These are phyloP conservation scores for Aureobasidium sp. DNA, from an alignment of 2,329 filamentous ascomycete species.

Conservation along the genomic window DNA sequence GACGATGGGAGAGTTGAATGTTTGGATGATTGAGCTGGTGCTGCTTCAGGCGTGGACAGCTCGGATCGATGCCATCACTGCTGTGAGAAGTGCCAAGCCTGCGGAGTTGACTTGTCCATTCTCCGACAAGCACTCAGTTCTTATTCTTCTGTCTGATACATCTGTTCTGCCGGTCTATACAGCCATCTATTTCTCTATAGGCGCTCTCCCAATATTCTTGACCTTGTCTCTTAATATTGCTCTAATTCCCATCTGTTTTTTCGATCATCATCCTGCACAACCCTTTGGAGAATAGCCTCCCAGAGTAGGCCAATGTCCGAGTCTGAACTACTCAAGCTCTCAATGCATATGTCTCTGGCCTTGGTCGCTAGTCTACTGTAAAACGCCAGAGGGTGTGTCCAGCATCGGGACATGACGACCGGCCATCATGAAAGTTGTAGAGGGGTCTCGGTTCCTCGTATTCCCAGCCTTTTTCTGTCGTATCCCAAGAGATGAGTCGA, in stretches of 20 bases:
- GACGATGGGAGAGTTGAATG: not conserved
- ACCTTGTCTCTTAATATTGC: not conserved
- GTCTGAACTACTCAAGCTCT: not conserved
- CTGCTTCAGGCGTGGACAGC: not conserved
- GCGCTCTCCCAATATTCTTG: not conserved
- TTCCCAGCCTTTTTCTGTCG: not conserved
- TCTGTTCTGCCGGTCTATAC: not conserved
- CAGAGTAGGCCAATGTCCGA: not conserved
- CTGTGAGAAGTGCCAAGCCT: not conserved
- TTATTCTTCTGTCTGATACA: not conserved
- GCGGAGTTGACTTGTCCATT: not conserved
- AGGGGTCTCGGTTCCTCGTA: not conserved
- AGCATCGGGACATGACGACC: not conserved
- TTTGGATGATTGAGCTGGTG: slow-evolving; percentile 1
- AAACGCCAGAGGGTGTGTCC: not conserved
- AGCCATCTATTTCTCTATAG: not conserved
- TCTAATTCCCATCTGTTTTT: not conserved
- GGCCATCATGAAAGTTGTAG: not conserved
- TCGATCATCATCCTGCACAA: not conserved
- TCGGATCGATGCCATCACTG: not conserved
- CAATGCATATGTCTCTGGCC: no score
- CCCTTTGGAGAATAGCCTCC: not conserved
- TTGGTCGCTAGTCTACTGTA: not conserved
- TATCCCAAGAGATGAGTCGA: not conserved
- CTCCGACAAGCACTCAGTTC: not conserved